Base-by-base conservation (phyloP, 73 alveolate genomes). In the Paramecium tetraurelia region DNA sequence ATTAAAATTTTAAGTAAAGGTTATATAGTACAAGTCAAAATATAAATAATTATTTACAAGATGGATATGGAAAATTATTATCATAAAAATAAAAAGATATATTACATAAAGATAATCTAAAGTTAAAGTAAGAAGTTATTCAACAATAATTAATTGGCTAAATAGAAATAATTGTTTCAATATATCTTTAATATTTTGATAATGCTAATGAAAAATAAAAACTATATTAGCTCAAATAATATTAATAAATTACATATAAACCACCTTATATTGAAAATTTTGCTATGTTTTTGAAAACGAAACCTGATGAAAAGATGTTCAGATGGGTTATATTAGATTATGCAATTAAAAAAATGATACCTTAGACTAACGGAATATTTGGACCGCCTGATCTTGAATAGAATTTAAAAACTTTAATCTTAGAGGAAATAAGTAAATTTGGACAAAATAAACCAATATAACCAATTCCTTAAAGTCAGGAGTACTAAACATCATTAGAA, bases 311-410 rank as follows among this genome's bases (percentile, higher is more conserved):
- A 12, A 18, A 40, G 44, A 27, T 87, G 21, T 58, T 89, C 3
- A 89, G 41, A 71, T 89, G 90, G 89, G 43, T 89, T 16, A 29
- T 72, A 4, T 16, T 71, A 22, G 94, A 89, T 46, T 21, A 77
- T 71, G 71, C 85, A 36, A 70, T 89, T 14, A 71, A 85, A 71
- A 72, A 69, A 59, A 29, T 59, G 29, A 40, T 40, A 7, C 31
- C 90, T n/a, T 12, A 29, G 1, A 4, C 14, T 20, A 20, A 53
- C 4, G 90, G 90, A 20, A 8, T 80, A 46, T 80, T 80, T 41
- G 90, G 38, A 0, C 1, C 20, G 24, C 33, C 70, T 0, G 2
- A 14, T 16, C 20, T 41, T 14, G 50, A 80, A 0, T 31, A 53
- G 31, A 18, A 1, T n/a, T 1, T 53, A 18, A 53, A 53, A 7